These are phyloP conservation scores for Stachybotrys echinatus DNA, from an alignment of 2,329 filamentous ascomycete species.

Conservation along the genomic window DNA sequence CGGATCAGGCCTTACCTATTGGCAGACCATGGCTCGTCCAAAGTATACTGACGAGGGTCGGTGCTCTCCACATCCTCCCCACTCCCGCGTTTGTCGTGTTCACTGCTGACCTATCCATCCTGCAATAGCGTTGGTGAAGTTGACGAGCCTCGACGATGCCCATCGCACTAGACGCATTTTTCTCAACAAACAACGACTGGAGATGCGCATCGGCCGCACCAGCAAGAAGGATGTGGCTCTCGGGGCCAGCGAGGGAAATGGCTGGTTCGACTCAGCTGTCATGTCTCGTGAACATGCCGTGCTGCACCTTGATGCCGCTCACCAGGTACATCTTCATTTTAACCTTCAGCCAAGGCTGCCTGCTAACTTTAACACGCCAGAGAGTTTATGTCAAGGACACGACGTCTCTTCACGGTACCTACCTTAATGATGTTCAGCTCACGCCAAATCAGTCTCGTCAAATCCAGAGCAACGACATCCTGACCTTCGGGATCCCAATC, in stretches of 20 bases:
- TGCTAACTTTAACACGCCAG: constrained; percentile 24
- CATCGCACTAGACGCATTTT: constrained; percentile 17
- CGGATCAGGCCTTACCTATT: background rate
- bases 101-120: background rate
- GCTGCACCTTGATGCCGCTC: constrained; percentile 36
- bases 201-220: constrained; percentile 35
- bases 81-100: background rate
- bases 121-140: constrained; percentile 22
- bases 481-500: constrained; percentile 30
- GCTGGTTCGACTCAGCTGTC: constrained; percentile 65
- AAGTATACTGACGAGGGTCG: constrained; percentile 6
- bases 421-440: constrained; percentile 28
- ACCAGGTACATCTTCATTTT: constrained; percentile 29
- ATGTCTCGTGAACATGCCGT: constrained; percentile 66
- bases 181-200: constrained; percentile 22
- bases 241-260: constrained; percentile 44
- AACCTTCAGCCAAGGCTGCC: constrained; percentile 6
- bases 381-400: constrained; percentile 38
- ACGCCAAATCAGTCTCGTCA: constrained; percentile 6
- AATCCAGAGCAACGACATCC: constrained; percentile 20
- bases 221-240: constrained; percentile 32
- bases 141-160: constrained; percentile 15
- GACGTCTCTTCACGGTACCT: constrained; percentile 50
- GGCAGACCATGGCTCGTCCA: background rate
- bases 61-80: background rate